Conservation (phyloP, 495 filamentous ascomycete genomes). For the Penicillium dipodomyicola region DNA sequence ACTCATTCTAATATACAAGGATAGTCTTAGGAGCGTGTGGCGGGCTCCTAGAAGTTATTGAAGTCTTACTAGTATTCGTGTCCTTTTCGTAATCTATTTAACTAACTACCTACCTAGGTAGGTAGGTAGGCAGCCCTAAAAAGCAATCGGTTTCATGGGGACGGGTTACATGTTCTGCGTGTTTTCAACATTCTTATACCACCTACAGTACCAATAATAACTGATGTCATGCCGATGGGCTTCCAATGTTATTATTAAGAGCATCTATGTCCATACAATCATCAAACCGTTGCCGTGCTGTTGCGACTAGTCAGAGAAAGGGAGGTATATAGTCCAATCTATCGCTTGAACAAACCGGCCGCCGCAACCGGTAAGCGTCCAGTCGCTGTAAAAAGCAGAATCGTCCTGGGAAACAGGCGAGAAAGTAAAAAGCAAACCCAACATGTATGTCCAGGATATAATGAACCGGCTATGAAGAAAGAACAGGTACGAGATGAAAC, state of each 20-base stretch:
- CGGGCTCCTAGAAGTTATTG: too few species aligned
- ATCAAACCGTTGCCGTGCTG: neutral
- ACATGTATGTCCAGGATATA: constrained; percentile 20
- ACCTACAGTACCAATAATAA: neutral
- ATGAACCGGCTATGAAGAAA: constrained; percentile 4
- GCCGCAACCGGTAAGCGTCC: neutral
- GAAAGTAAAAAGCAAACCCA: constrained; percentile 1
- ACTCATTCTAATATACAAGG: too few species aligned
- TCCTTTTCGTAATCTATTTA: too few species aligned
- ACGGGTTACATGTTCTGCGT: neutral
- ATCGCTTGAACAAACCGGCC: constrained; percentile 22
- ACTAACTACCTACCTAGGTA: too few species aligned
- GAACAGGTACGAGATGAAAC: constrained; percentile 3
- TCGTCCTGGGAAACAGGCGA: constrained; percentile 1
- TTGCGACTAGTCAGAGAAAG: constrained; percentile 2
- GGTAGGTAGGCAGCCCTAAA: too few species aligned
- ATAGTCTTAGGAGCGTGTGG: too few species aligned
- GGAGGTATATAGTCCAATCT: constrained; percentile 25
- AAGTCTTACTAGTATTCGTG: too few species aligned
- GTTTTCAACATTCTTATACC: neutral
- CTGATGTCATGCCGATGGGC: neutral
- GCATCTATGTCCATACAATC: constrained; percentile 3
- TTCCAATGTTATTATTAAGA: neutral
- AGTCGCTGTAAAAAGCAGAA: constrained; percentile 14
- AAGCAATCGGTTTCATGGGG: too few species aligned